Conservation (phyloP, 805 yeast species). For the Tetrapisispora iriomotensis region DNA sequence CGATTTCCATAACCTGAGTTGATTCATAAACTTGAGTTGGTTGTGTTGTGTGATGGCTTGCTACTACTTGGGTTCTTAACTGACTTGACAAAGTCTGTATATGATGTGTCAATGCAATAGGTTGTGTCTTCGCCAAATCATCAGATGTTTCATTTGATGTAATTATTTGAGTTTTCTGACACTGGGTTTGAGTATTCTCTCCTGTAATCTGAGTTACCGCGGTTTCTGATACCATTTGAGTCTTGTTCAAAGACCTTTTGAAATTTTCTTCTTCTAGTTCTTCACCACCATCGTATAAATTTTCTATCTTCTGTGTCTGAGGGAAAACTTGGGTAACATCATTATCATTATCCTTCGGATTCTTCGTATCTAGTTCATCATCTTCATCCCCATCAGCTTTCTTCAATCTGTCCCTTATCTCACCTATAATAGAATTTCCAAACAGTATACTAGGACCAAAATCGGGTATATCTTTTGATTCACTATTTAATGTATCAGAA, state of each 20-base stretch:
- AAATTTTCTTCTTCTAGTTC: conserved; percentile 8
- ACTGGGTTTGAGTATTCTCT: background rate
- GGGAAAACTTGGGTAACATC: background rate
- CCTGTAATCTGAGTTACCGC: background rate
- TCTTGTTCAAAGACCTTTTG: background rate
- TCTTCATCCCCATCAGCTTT: background rate
- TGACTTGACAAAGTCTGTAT: background rate
- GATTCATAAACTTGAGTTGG: background rate
- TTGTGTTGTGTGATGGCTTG: background rate
- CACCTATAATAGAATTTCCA: conserved; percentile 12
- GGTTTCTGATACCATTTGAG: background rate
- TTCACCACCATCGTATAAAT: conserved; percentile 21
- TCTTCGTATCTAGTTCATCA: no score
- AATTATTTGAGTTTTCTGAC: conserved; percentile 2
- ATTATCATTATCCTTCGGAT: background rate
- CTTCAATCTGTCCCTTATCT: conserved; percentile 18
- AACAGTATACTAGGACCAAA: conserved; percentile 20
- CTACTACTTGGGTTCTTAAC: background rate
- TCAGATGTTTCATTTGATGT: background rate
- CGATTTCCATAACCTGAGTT: background rate
- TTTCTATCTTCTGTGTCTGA: conserved; percentile 11
- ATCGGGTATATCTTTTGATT: background rate
- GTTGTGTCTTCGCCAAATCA: background rate
- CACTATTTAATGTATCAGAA: conserved; percentile 1
- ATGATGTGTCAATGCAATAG: background rate